Evolutionary conservation across 176 grass and related monocot genomes (phyloP).

Genomic region (maize (Zea mays)): DNA sequence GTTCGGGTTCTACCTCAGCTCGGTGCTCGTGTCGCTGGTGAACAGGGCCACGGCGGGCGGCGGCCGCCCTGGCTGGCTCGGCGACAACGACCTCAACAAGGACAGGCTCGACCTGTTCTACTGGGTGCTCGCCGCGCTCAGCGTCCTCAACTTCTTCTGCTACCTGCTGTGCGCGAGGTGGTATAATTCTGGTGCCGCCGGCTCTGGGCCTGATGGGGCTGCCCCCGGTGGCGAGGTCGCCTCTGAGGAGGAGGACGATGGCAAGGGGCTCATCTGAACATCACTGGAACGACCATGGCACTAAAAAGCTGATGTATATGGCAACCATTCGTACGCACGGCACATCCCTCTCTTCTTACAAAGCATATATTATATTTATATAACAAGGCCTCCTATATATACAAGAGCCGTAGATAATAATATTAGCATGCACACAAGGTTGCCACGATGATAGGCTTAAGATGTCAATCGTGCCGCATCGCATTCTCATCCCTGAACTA

Average conservation of each 20-base stretch:
- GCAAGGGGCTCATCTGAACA: slow-evolving; percentile 6
- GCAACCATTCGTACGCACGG: background rate
- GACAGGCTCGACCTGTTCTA: slow-evolving; percentile 54
- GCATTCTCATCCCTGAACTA: background rate
- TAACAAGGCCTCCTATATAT: background rate
- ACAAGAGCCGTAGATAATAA: background rate
- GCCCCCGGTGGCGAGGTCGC: background rate
- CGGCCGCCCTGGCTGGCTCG: slow-evolving; percentile 39
- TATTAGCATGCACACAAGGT: background rate
- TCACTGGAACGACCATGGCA: background rate
- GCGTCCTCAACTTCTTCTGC: slow-evolving; percentile 60
- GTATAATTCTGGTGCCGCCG: slow-evolving; percentile 15
- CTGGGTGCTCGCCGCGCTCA: slow-evolving; percentile 57
- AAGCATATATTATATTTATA: background rate
- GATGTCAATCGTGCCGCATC: background rate
- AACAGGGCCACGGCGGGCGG: slow-evolving; percentile 38
- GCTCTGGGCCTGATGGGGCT: background rate
- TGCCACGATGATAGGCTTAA: background rate
- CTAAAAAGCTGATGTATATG: slow-evolving; percentile 25
- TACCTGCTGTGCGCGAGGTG: slow-evolving; percentile 63
- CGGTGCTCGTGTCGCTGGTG: slow-evolving; percentile 52
- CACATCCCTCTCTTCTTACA: background rate
- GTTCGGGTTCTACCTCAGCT: slow-evolving; percentile 70
- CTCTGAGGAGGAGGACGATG: slow-evolving; percentile 12
- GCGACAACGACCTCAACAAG: slow-evolving; percentile 65